These are phyloP conservation scores for Boletus insuetus DNA, from an alignment of 768 basidiomycete genomes.

Conservation along the genomic window DNA sequence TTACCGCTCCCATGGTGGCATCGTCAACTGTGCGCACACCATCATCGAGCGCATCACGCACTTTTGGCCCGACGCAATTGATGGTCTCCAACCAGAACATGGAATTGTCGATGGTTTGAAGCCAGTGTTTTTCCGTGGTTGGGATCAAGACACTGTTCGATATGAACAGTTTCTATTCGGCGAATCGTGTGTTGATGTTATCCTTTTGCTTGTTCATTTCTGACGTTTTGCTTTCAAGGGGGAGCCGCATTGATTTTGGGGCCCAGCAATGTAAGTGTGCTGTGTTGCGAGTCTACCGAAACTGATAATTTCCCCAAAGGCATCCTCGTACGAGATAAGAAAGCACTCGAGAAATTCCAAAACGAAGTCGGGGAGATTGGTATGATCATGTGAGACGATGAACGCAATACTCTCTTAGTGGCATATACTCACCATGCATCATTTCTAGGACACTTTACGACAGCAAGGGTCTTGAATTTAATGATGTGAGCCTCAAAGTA, in stretches of 20 bases:
- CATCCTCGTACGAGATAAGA: constrained; percentile 65
- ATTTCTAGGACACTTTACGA: constrained; percentile 30
- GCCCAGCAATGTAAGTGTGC: constrained; percentile 57
- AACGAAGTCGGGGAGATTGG: constrained; percentile 57
- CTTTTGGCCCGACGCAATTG: constrained; percentile 67
- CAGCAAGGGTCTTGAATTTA: constrained; percentile 31
- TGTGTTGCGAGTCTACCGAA: neutral
- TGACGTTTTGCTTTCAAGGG: constrained; percentile 32
- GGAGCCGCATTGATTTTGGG: constrained; percentile 54
- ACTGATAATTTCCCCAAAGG: constrained; percentile 35
- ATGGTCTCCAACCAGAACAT: constrained; percentile 51
- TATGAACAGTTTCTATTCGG: constrained; percentile 61
- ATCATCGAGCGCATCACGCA: constrained; percentile 58
- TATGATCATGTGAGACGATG: constrained; percentile 48
- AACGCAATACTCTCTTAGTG: neutral
- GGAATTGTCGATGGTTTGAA: constrained; percentile 52
- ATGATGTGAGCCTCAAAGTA: constrained; percentile 11
- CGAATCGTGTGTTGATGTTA: constrained; percentile 34
- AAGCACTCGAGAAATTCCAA: constrained; percentile 45
- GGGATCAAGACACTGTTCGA: constrained; percentile 40
- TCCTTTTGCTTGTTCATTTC: neutral
- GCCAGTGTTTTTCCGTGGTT: constrained; percentile 56
- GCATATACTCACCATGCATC: neutral
- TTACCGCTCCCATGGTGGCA: constrained; percentile 71
- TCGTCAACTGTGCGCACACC: constrained; percentile 67